Conservation (phyloP, 768 basidiomycete genomes). For the Lactarius evosmus region DNA sequence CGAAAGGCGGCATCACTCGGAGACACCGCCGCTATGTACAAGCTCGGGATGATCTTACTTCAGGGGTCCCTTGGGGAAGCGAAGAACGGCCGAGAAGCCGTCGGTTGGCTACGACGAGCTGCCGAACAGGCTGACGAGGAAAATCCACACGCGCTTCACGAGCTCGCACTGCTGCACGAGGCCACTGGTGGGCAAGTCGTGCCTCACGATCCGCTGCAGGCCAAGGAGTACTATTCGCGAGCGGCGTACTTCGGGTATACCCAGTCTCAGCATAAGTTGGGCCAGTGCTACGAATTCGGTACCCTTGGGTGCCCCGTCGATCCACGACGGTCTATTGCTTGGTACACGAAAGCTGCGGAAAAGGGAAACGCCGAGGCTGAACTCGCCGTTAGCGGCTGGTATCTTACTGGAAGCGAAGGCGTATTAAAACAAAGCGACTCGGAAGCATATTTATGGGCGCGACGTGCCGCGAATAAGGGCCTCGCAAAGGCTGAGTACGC, state of each 20-base stretch:
- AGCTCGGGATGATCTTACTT: conserved; percentile 96
- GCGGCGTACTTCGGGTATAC: conserved; percentile 92
- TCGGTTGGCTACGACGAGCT: conserved; percentile 91
- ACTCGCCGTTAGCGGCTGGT: conserved; percentile 96
- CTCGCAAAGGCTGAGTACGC: conserved; percentile 97
- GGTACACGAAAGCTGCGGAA: conserved; percentile 98
- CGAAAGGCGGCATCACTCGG: conserved; percentile 94
- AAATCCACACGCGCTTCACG: conserved; percentile 95
- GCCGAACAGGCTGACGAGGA: conserved; percentile 98
- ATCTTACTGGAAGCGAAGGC: conserved; percentile 91
- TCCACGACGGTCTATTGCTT: conserved; percentile 90
- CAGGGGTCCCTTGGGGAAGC: conserved; percentile 79
- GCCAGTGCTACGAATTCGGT: conserved; percentile 94
- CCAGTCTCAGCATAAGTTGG: conserved; percentile 92
- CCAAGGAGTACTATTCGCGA: conserved; percentile 83
- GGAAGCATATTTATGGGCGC: conserved; percentile 98
- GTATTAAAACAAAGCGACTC: conserved; percentile 97
- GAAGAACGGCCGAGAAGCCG: conserved; percentile 85
- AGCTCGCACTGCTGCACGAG: conserved; percentile 87
- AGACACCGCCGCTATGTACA: conserved; percentile 99
- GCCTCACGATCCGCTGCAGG: conserved; percentile 74
- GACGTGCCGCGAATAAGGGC: conserved; percentile 94
- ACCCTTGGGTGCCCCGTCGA: conserved; percentile 85
- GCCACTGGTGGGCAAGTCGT: conserved; percentile 62
- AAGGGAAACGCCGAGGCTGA: conserved; percentile 95